phyloP scores from a whole-genome alignment of 2,329 filamentous ascomycete species.

The Colletotrichum sp. region DNA sequence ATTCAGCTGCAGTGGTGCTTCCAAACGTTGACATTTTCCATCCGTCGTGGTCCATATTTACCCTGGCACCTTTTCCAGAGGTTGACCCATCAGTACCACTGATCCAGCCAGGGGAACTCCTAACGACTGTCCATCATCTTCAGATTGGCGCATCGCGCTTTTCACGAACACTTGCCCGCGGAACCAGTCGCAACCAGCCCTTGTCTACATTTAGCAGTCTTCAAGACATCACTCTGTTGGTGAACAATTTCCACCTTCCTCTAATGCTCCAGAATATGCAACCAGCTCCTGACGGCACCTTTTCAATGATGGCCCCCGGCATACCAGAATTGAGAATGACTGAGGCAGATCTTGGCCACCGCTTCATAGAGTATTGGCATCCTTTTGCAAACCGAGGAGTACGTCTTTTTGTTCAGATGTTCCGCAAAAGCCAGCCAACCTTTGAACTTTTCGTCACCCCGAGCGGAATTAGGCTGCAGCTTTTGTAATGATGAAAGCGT shows the following conservation, averaged over 20 bases:
- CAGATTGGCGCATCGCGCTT: not conserved
- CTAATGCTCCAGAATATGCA: not conserved
- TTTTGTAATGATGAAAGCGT: not conserved
- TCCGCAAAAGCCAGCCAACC: rapidly evolving
- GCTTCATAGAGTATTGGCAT: not conserved
- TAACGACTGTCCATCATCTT: not conserved
- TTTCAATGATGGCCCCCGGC: not conserved
- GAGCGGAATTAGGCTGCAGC: not conserved
- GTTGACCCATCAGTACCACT: not conserved
- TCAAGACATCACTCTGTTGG: not conserved
- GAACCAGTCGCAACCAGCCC: not conserved
- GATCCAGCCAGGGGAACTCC: not conserved
- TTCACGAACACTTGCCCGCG: not conserved
- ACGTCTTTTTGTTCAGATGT: not conserved
- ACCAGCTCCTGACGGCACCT: not conserved
- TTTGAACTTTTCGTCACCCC: not conserved
- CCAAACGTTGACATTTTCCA: not conserved
- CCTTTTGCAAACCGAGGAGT: not conserved
- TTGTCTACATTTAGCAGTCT: not conserved
- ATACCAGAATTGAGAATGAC: not conserved
- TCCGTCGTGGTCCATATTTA: not conserved
- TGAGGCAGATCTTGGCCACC: not conserved
- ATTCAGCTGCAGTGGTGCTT: not conserved
- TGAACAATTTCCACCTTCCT: not conserved
- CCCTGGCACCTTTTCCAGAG: not conserved